Evolutionary conservation across 176 grass and related monocot species (phyloP).

Genomic region (Aegilops umbellulata): DNA sequence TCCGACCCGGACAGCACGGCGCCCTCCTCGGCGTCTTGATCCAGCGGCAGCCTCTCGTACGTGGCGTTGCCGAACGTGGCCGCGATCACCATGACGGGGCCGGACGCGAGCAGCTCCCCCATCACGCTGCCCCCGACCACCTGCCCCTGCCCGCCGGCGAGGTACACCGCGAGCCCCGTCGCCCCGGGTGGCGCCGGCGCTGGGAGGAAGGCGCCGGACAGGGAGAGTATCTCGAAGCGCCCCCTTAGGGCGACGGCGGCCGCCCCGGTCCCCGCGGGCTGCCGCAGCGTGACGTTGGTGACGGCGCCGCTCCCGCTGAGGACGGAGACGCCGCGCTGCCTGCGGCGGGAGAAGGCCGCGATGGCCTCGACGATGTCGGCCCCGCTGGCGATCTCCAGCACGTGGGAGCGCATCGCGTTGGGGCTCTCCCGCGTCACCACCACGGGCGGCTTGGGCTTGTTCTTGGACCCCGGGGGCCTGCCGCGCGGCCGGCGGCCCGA

Average conservation of each 20-base stretch:
- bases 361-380: conserved; percentile 87
- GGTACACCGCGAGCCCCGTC: conserved; percentile 78
- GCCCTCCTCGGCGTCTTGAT: conserved; percentile 51
- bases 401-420: conserved; percentile 87
- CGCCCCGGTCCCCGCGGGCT: conserved; percentile 42
- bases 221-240: conserved; percentile 73
- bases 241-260: conserved; percentile 60
- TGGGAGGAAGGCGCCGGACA: conserved; percentile 86
- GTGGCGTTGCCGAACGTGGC: conserved; percentile 89
- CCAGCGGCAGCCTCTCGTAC: conserved; percentile 80
- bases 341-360: conserved; percentile 63
- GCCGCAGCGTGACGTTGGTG: conserved; percentile 73
- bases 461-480: conserved; percentile 84
- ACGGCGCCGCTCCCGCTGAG: conserved; percentile 83
- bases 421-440: conserved; percentile 81
- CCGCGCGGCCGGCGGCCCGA: conserved; percentile 61
- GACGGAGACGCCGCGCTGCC: conserved; percentile 77
- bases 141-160: conserved; percentile 79
- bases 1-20: conserved; percentile 49
- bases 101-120: conserved; percentile 75
- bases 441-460: conserved; percentile 88
- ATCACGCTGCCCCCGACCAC: conserved; percentile 81
- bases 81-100: conserved; percentile 92
- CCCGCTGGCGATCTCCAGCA: conserved; percentile 88
- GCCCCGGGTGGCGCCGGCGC: conserved; percentile 62